phyloP scores from a whole-genome alignment of 768 basidiomycete species.

The Lentinula sp. region DNA sequence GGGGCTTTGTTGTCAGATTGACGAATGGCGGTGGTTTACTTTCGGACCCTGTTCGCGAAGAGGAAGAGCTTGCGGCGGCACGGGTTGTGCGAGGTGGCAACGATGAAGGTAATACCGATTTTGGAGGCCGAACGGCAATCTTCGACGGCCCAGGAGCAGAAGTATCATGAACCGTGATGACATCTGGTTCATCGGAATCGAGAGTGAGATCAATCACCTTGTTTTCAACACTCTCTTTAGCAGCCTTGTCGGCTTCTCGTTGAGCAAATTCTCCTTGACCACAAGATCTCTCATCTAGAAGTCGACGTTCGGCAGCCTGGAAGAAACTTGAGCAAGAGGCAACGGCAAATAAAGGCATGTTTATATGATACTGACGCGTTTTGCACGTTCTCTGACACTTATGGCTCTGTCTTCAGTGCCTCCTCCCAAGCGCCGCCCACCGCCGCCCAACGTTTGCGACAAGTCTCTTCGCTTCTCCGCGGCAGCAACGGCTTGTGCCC shows the following conservation, averaged over 20 bases:
- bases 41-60: neutral
- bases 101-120: neutral
- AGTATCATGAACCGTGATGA: conserved; percentile 18
- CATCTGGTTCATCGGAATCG: conserved; percentile 24
- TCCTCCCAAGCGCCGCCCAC: conserved; percentile 51
- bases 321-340: conserved; percentile 4
- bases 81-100: neutral
- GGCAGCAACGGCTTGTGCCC: conserved; percentile 65
- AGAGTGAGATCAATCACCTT: conserved; percentile 57
- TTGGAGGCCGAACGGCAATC: conserved; percentile 1
- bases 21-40: neutral
- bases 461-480: conserved; percentile 66
- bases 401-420: conserved; percentile 21
- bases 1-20: neutral
- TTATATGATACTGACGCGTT: conserved; percentile 39
- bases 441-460: conserved; percentile 37
- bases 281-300: conserved; percentile 70
- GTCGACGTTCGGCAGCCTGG: conserved; percentile 83
- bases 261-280: conserved; percentile 52
- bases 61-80: neutral
- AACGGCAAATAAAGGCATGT: neutral
- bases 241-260: conserved; percentile 64
- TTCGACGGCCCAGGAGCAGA: conserved; percentile 16
- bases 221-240: conserved; percentile 53
- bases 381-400: conserved; percentile 68